Conservation (phyloP, 805 yeast genomes). For the Hanseniaspora pseudoguilliermondii region DNA sequence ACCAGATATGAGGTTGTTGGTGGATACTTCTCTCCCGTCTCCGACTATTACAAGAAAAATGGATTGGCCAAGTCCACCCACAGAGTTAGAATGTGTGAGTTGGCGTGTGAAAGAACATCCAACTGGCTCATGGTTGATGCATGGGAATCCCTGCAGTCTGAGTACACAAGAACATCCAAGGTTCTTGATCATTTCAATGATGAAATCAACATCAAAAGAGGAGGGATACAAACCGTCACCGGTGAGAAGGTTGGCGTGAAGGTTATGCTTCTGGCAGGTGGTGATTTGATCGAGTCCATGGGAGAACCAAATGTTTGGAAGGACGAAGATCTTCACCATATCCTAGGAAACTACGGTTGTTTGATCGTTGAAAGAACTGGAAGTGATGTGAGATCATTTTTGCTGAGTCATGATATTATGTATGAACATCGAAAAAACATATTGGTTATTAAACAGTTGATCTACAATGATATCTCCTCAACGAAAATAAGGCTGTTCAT, state of each 20-base stretch:
- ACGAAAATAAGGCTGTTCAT: slow-evolving; percentile 88
- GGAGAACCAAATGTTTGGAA: slow-evolving; percentile 99
- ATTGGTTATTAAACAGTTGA: slow-evolving; percentile 85
- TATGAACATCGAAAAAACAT: slow-evolving; percentile 91
- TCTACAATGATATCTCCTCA: slow-evolving; percentile 89
- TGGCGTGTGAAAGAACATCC: slow-evolving; percentile 92
- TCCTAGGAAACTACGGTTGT: slow-evolving; percentile 91
- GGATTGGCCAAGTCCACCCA: slow-evolving; percentile 83
- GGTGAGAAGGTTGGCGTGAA: slow-evolving; percentile 71
- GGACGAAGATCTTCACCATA: slow-evolving; percentile 86
- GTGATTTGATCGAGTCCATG: slow-evolving; percentile 94
- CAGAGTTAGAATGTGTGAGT: slow-evolving; percentile 94
- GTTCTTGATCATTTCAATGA: slow-evolving; percentile 94
- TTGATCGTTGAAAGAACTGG: slow-evolving; percentile 95
- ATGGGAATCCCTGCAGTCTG: slow-evolving; percentile 90
- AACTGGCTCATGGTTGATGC: slow-evolving; percentile 99
- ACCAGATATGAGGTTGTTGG: slow-evolving; percentile 92
- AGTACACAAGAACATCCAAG: slow-evolving; percentile 85
- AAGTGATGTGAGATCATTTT: slow-evolving; percentile 82
- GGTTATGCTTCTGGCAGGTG: slow-evolving; percentile 93
- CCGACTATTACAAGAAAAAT: slow-evolving; percentile 82
- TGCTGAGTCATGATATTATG: slow-evolving; percentile 91
- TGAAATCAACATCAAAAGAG: slow-evolving; percentile 80
- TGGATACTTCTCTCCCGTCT: slow-evolving; percentile 90
- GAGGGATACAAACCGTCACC: slow-evolving; percentile 56